Base-by-base conservation (phyloP, 2,329 filamentous ascomycete genomes). In the Nemania abortiva region DNA sequence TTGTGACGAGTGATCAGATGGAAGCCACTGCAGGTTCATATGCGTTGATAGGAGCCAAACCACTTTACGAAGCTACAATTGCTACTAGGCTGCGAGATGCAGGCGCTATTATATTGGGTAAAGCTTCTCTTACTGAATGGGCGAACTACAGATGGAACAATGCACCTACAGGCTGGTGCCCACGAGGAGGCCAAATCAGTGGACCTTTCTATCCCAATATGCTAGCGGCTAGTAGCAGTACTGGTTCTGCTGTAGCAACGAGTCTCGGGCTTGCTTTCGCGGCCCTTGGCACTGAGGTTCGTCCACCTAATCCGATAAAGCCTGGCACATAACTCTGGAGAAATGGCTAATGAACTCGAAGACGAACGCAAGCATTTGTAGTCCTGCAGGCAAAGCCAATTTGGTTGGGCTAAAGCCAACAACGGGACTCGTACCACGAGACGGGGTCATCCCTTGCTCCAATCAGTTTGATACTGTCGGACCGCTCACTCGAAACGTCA, bases 221-320 rank as follows among this genome's bases (percentile, higher is more conserved):
- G 9, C 22, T 18, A 5, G 15, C 57, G 11, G 6, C n/a, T 9
- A 42, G 57, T 15, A 50, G 45, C 11, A 50, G 45, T 31, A 22
- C 27, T 18, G 57, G 57, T 6, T 60, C 57, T 18, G 57, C 31
- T 31, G 39, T 55, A 22, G 11, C 89, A 0, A 87, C 91, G 1
- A 90, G 90, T 0, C 45, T 60, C 7, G 45, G 45, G 2, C n/a
- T 60, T 11, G 42, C 42, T n/a, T 47, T 47, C 13, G 42, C 42
- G 6, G 10, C 37, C 10, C 37, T 42, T 18, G 24, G 24, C 5
- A 27, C 24, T 2, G 24, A 27, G 24, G 24, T 27, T 27, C 24
- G 24, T 27, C 24, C 24, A 27, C 24, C 2, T 27, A 27, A 27
- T 27, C 24, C 24, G 24, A 47, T 47, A 47, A 2, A n/a, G 24